Base-by-base conservation (phyloP, 1,139 yeast genomes). In the Kodamaea sp. region DNA sequence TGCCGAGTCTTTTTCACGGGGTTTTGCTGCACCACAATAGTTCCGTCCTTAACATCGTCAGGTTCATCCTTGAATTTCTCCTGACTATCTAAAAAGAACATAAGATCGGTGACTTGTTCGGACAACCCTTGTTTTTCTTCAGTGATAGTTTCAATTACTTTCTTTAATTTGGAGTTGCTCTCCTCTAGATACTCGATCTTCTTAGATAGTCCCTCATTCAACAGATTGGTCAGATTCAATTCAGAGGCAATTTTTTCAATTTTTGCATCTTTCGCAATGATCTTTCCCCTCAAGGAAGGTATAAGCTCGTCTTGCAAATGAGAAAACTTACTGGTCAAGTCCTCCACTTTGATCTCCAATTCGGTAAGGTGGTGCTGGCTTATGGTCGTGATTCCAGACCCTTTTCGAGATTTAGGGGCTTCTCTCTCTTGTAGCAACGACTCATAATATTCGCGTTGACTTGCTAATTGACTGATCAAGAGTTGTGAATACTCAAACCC, bases 381-480 rank as follows among this genome's bases (percentile, higher is more conserved):
- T 19, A 28, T 18, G 15, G 23, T 24, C 7, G 42, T 19, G 7
- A 36, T 13, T 22, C 43, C 46, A 7, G 63, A 51, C 3, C 55
- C 49, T 28, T 59, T 42, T 38, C 63, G 34, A 13, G 53, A 29
- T 32, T 37, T 31, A 7, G 48, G 48, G 22, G 47, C 67, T 3
- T 67, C 65, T 10, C 63, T 59, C 28, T 71, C 73, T n/a, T 66
- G 57, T 19, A 84, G 48, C 38, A 80, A 70, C 8, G 68, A 64
- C 51, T 88, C 96, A 53, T 85, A 89, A 57, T 83, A 86, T 42
- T 85, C 92, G 34, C 96, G 67, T 57, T 89, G 97, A n/a, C 94
- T 83, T 32, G 89, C 95, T 34, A 89, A 61, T 51, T 89, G 97
- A 4, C 90, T 78, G 3, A 88, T 73, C 26, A 89, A 63, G 30